Percentiles rank a stretch among this genome's conserved stretches.
These are phyloP conservation scores for Xylariaceae sp. DNA, from an alignment of 2,329 filamentous ascomycete species.

Conservation along the genomic window DNA sequence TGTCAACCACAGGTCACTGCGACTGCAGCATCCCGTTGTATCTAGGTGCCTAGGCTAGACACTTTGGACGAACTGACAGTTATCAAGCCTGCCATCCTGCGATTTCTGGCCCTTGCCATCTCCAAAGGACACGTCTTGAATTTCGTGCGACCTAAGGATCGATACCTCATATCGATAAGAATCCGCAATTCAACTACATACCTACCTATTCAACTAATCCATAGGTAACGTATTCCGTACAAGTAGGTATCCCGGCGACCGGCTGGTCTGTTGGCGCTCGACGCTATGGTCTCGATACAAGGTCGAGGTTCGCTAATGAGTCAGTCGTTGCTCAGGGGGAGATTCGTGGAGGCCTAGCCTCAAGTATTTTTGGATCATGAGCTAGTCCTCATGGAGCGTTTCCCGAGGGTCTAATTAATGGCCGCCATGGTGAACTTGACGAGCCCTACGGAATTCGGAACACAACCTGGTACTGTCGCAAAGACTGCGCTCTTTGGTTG, in stretches of 20 bases:
- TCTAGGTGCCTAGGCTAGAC: too few relatives aligned
- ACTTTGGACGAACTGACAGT: neutral
- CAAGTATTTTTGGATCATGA: neutral
- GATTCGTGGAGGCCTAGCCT: too few relatives aligned
- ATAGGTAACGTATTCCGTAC: neutral
- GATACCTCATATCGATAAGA: neutral
- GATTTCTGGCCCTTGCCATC: neutral
- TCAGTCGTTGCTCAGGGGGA: neutral
- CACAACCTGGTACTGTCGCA: too few relatives aligned
- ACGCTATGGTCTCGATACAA: neutral
- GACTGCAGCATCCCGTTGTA: too few relatives aligned
- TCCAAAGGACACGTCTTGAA: neutral
- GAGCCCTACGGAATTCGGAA: too few relatives aligned
- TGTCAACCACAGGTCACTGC: too few relatives aligned
- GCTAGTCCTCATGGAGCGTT: too few relatives aligned
- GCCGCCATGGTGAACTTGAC: neutral
- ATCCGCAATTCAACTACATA: too few relatives aligned
- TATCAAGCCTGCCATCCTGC: neutral
- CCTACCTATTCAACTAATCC: too few relatives aligned
- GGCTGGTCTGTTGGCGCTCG: neutral
- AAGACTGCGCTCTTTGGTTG: too few relatives aligned
- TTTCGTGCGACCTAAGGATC: neutral
- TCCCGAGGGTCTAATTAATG: neutral
- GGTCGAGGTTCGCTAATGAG: neutral
- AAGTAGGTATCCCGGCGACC: neutral